phyloP scores from a whole-genome alignment of 176 grass and related monocot genomes.

The Musa acuminata region DNA sequence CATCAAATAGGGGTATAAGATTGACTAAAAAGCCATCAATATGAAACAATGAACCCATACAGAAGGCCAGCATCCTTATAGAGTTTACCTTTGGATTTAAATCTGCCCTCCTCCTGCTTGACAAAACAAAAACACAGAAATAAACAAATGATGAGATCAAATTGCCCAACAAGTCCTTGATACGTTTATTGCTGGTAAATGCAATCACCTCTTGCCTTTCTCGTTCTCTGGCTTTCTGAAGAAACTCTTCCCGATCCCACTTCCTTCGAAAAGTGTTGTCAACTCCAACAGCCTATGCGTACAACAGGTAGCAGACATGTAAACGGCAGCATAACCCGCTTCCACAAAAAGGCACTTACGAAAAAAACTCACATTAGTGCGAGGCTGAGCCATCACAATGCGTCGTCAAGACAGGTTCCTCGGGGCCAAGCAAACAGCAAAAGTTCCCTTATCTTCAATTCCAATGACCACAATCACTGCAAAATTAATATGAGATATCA shows the following conservation, averaged over 20 bases:
- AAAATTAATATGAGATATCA: background rate
- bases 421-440: background rate
- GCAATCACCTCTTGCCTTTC: slow-evolving; percentile 56
- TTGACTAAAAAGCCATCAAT: background rate
- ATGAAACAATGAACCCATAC: background rate
- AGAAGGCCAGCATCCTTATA: background rate
- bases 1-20: background rate
- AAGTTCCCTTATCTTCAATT: background rate
- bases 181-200: background rate
- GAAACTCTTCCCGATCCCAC: slow-evolving; percentile 80
- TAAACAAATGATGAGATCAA: background rate
- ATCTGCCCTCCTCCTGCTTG: slow-evolving; percentile 37
- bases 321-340: background rate
- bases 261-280: slow-evolving; percentile 93
- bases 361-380: slow-evolving; percentile 7
- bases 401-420: background rate
- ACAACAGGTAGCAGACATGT: slow-evolving; percentile 12
- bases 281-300: slow-evolving; percentile 56
- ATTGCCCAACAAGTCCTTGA: background rate
- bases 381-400: slow-evolving; percentile 7
- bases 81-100: slow-evolving; percentile 59
- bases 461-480: background rate
- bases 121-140: slow-evolving; percentile 16
- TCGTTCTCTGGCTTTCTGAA: slow-evolving; percentile 75
- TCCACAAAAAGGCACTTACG: background rate